phyloP scores from a whole-genome alignment of 352 stramenopile genomes.

The Pseudoperonospora humuli region DNA sequence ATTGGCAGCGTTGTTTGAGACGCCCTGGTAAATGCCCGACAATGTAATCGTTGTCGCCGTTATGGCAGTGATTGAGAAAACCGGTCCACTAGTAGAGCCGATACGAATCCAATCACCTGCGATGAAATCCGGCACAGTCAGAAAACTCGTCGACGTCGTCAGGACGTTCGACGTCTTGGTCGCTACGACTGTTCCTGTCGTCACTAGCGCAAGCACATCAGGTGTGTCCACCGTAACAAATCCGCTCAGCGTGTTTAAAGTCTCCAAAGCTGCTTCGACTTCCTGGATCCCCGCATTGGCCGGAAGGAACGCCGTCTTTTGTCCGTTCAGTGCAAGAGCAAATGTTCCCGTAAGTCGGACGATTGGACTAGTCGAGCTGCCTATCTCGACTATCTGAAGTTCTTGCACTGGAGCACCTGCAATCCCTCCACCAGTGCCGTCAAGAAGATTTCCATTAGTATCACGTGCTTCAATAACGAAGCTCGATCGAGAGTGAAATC shows the following conservation, averaged over 20 bases:
- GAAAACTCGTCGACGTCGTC: constrained; percentile 46
- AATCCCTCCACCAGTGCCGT: constrained; percentile 62
- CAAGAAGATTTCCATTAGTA: constrained; percentile 84
- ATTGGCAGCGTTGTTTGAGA: constrained; percentile 31
- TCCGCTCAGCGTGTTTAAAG: constrained; percentile 63
- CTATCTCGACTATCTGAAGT: constrained; percentile 89
- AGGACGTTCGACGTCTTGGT: constrained; percentile 81
- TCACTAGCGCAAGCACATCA: constrained; percentile 65
- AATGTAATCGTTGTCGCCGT: constrained; percentile 66
- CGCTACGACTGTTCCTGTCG: constrained; percentile 40
- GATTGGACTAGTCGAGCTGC: constrained; percentile 24
- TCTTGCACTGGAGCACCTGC: constrained; percentile 63
- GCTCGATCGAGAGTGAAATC: constrained; percentile 53
- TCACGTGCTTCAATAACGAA: constrained; percentile 93
- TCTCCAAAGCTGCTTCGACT: constrained; percentile 74
- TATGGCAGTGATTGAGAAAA: constrained; percentile 83
- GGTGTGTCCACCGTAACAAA: constrained; percentile 85
- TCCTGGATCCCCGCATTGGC: constrained; percentile 76
- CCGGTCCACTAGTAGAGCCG: constrained; percentile 54
- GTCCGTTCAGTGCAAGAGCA: constrained; percentile 50
- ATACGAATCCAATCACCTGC: constrained; percentile 92
- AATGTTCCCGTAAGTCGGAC: constrained; percentile 68
- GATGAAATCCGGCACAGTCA: constrained; percentile 38
- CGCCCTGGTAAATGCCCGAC: constrained; percentile 79
- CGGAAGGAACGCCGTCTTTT: constrained; percentile 44